Evolutionary conservation across 768 basidiomycete genomes (phyloP).

Genomic region (Pleurotus cornucopiae): DNA sequence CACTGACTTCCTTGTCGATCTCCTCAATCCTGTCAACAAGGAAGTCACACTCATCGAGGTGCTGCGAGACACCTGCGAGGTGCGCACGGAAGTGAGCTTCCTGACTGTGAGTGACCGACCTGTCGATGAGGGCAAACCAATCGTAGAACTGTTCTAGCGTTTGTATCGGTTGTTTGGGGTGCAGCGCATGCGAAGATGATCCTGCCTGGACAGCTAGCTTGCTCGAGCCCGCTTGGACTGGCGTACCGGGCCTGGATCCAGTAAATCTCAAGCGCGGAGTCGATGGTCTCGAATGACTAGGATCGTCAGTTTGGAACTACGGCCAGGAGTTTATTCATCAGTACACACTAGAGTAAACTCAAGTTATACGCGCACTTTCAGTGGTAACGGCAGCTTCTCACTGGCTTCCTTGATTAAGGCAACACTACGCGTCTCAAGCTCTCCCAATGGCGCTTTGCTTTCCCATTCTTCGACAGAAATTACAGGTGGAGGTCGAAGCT

Average conservation of each 20-base stretch:
- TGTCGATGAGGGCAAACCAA: conserved; percentile 88
- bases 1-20: conserved; percentile 68
- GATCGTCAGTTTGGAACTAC: conserved; percentile 27
- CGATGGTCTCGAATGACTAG: conserved; percentile 24
- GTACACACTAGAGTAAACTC: too few relatives aligned
- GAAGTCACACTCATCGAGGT: conserved; percentile 74
- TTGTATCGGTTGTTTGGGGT: conserved; percentile 74
- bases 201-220: neutral
- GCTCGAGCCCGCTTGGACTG: conserved; percentile 15
- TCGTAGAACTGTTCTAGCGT: conserved; percentile 97
- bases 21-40: conserved; percentile 70
- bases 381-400: conserved; percentile 58
- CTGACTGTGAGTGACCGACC: conserved; percentile 88
- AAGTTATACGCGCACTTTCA: conserved; percentile 51
- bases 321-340: neutral
- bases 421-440: conserved; percentile 66
- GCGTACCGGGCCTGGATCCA: conserved; percentile 41
- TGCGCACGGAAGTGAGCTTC: conserved; percentile 90
- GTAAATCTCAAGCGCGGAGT: conserved; percentile 35
- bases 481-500: conserved; percentile 33
- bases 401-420: conserved; percentile 55
- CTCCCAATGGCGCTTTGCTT: conserved; percentile 67
- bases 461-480: conserved; percentile 93
- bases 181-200: conserved; percentile 45
- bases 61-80: conserved; percentile 68